Conservation (phyloP, 257 asterid species). For the Hygrophila difformis region DNA sequence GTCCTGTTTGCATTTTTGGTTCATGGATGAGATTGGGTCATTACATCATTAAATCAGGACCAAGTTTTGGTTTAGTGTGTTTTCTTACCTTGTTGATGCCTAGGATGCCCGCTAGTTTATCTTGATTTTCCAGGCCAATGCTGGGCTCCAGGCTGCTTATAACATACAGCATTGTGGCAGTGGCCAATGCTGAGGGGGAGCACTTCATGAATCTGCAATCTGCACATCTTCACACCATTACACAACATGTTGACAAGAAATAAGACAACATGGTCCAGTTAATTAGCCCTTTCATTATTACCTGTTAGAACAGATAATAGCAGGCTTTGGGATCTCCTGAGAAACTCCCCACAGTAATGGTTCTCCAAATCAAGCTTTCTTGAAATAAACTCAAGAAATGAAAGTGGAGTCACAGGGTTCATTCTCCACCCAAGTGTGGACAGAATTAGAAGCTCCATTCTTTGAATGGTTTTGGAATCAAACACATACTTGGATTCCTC, state of each 20-base stretch:
- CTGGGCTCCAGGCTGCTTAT: slow-evolving; percentile 46
- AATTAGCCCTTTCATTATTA: no score
- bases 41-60: no score
- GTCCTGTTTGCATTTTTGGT: slow-evolving; percentile 24
- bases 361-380: slow-evolving; percentile 24
- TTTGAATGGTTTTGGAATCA: slow-evolving; percentile 51
- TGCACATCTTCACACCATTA: slow-evolving; percentile 17
- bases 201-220: slow-evolving; percentile 57
- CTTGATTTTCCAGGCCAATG: slow-evolving; percentile 40
- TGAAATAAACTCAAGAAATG: slow-evolving; percentile 44
- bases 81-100: slow-evolving; percentile 63
- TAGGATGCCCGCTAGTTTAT: slow-evolving; percentile 49
- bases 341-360: slow-evolving; percentile 23
- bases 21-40: no score
- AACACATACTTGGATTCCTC: slow-evolving; percentile 41
- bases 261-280: no score
- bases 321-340: slow-evolving; percentile 43
- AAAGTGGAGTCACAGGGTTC: slow-evolving; percentile 58
- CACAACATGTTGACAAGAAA: slow-evolving; percentile 1
- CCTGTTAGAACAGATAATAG: slow-evolving; percentile 47
- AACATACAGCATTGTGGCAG: slow-evolving; percentile 68
- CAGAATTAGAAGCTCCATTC: slow-evolving; percentile 58
- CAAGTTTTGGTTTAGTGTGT: no score
- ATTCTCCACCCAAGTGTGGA: slow-evolving; percentile 58
- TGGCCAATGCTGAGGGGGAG: slow-evolving; percentile 76